Evolutionary conservation across 2,329 filamentous ascomycete species (phyloP), one percentile per base, ranked within the genome.

Genomic region (Botrytis byssoidea): DNA sequence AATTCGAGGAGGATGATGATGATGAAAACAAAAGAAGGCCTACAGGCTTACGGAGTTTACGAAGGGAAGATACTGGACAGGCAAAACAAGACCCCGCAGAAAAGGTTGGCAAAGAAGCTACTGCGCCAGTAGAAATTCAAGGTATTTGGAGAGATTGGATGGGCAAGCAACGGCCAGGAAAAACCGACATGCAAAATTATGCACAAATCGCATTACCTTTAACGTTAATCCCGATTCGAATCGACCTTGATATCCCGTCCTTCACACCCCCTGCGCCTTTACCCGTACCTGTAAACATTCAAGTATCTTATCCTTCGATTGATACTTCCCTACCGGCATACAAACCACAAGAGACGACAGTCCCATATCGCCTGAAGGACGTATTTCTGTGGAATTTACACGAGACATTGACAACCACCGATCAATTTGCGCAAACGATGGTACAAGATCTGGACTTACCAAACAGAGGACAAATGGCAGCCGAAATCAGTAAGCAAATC

Each of bases 311-410:
- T 74, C 85, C 85, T 73, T 85, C 86, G 25, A 88, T 91, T 77
- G 92, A 97, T 80, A 90, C 92, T 74, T 89, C 89, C 8, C 85
- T 93, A 69, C 91, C 93, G 22, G 90, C 94, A 73, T 98, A 97
- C 84, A 91, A 91, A 79, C 87, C 88, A 72, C 92, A 92, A 72
- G 95, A 98, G 75, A 83, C 89, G 75, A 94, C 94, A 22, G 90
- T 94, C 0, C 92, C 93, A 4, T 98, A 94, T 83, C 90, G 96
- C 76, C 86, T 99, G 73, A 94, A 97, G 79, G 96, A 99, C 79
- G 92, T 93, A n/a, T 98, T 99, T 79, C 84, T 98, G 70, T 99
- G 96, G 96, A 99, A 99, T 79, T 87, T 99, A 22, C 95, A 98
- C 83, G 96, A 99, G 84, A 93, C 93, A 0, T 86, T 98, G 74